Evolutionary conservation across 106 monocot species (phyloP), one percentile per base, ranked within the genome.

Genomic region (Phalaenopsis equestris): DNA sequence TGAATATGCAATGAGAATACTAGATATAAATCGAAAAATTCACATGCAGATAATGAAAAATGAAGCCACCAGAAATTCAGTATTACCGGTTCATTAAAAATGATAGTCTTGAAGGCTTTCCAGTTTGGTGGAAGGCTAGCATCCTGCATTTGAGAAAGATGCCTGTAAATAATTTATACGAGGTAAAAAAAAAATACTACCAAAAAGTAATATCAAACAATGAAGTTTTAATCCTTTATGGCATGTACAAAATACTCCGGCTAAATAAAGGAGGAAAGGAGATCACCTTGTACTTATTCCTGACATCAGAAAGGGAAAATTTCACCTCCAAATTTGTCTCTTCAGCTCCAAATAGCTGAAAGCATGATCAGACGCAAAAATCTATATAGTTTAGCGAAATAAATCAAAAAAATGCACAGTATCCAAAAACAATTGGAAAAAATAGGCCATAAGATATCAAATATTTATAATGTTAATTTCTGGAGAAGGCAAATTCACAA

Each of bases 61-160:
- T 39, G 15, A 23, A 23, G 14, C 7, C 36, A 16, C 38, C 3
- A 15, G 70, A 38, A 70, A 38, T 39, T 12, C 11, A 39, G 14
- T 70, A 19, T 80, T 75, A 90, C 92, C 83, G 56, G 76, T 41
- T 88, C 86, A 82, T 80, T 84, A 42, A 90, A 93, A 81, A 93
- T 93, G 48, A 90, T 42, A 37, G 92, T 93, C 56, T 83, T 82
- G 67, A 93, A 93, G 72, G 90, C 83, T 76, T 90, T 93, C 92
- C 92, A 90, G 73, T 83, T 86, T 67, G 87, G 80, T 64, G 86
- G 68, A 78, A 93, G 88, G 17, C 39, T 81, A 83, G 90, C 90
- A 86, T 93, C 88, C 92, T 52, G 38, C 48, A 68, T 17, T 38
- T 5, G 37, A 72, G 55, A 41, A 41, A 37, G 68, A 82, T 19